phyloP scores from a whole-genome alignment of 1,139 yeast species.

The Pichia sp. region DNA sequence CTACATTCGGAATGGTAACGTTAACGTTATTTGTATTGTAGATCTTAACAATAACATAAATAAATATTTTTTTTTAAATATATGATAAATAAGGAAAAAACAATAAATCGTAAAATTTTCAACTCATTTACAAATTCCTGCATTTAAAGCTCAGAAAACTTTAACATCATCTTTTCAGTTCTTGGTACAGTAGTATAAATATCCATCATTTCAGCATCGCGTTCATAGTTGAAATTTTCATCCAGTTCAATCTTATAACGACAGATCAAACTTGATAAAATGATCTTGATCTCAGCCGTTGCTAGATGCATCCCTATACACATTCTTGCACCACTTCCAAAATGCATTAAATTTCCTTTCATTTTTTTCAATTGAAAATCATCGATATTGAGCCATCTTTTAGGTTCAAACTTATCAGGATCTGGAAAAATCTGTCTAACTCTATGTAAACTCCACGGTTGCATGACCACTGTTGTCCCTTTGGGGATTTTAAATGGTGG shows the following conservation, averaged over 20 bases:
- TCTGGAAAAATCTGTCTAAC: conserved; percentile 40
- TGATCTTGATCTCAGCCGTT: conserved; percentile 54
- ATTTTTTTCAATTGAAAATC: conserved; percentile 34
- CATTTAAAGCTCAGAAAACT: neutral
- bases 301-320: conserved; percentile 69
- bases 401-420: conserved; percentile 47
- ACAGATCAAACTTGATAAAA: conserved; percentile 46
- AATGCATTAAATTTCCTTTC: conserved; percentile 53
- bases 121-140: no score
- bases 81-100: no score
- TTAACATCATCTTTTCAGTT: conserved; percentile 21
- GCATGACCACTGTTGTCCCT: conserved; percentile 53
- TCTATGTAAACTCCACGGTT: conserved; percentile 60
- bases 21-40: no score
- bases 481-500: conserved; percentile 34
- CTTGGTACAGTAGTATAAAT: conserved; percentile 31
- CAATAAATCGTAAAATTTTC: no score
- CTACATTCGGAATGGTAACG: no score
- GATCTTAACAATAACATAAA: no score
- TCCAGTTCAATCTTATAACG: conserved; percentile 31
- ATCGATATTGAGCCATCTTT: conserved; percentile 48
- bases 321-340: conserved; percentile 72
- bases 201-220: conserved; percentile 27
- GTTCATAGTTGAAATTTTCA: conserved; percentile 24
- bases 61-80: no score